Evolutionary conservation across 2,329 filamentous ascomycete species (phyloP).

Genomic region (Microsporum audouinii): DNA sequence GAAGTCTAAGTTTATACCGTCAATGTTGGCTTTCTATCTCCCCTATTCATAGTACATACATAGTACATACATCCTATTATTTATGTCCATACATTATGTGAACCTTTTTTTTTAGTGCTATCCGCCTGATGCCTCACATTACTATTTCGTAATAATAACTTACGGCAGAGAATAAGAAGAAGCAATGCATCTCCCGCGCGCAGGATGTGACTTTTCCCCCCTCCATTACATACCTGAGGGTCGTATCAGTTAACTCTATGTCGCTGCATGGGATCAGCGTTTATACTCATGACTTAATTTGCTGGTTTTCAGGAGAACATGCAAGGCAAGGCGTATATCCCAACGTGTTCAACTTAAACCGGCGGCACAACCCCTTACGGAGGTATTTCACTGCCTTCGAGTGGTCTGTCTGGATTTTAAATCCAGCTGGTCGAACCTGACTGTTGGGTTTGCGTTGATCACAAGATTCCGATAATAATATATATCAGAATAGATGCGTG

Average conservation of each 20-base stretch:
- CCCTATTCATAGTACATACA: neutral
- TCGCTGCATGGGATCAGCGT: slow-evolving; percentile 1
- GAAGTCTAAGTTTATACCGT: neutral
- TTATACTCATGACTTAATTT: neutral
- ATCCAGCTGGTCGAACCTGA: neutral
- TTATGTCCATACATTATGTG: neutral
- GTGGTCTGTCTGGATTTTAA: neutral
- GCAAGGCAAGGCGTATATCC: neutral
- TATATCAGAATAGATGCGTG: too few species aligned
- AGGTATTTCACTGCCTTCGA: neutral
- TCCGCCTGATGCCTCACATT: neutral
- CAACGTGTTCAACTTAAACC: neutral
- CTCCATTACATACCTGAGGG: neutral
- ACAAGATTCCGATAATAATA: neutral
- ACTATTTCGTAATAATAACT: neutral
- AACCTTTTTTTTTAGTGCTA: too few species aligned
- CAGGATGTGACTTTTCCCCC: neutral
- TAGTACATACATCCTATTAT: too few species aligned
- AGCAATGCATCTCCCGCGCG: neutral
- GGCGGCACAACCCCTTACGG: neutral
- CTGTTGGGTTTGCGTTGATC: neutral
- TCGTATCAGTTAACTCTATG: neutral
- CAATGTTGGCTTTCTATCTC: too few species aligned
- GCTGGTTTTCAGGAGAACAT: neutral
- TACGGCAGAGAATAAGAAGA: neutral